Base-by-base conservation (phyloP, 225 moss, liverwort and hornwort genomes). In the Asterella californica region DNA sequence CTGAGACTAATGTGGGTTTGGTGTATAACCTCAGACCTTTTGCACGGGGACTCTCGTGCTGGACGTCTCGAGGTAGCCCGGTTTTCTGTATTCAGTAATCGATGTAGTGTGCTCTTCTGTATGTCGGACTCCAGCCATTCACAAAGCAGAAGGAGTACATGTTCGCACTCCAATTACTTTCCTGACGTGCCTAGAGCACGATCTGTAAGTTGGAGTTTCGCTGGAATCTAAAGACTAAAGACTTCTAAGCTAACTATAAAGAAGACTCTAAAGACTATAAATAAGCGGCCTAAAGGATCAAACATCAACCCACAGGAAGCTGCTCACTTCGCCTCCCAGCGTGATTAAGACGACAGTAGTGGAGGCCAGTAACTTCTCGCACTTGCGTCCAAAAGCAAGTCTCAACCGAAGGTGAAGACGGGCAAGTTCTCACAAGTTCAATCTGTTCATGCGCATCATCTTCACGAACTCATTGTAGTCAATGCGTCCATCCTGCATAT, bases 381-480 rank as follows among this genome's bases (percentile, higher is more conserved):
- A n/a, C 11, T 46, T 46, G 42, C 46, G 5, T 71, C 47, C 46
- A 38, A 47, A 25, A 25, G 46, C 4, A 61, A 9, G 1, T 21
- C n/a, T 61, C 25, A 10, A 25, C 52, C 17, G 52, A 52, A 52
- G 17, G 14, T 52, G 52, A 52, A 6, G 1, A 52, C 60, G 60
- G 22, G 3, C 22, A 19, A 3, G 22, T 32, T 14, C 27, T 78
- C 64, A 63, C 8, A 63, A n/a, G 11, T 15, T 78, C 25, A 78
- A 24, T 66, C 78, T 78, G 32, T 19, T 62, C 64, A 64, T 47
- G 17, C 78, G 78, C 78, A 78, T 78, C 78, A 78, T 78, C 47
- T 78, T 78, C 64, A 78, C 78, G 33, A 78, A 78, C 65, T 78
- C 78, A 42, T 65, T 78, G 78, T 78, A 78, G 22, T 78, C 78